These are phyloP conservation scores for Primulina huaijiensis DNA, from an alignment of 257 asterid species.

Conservation along the genomic window DNA sequence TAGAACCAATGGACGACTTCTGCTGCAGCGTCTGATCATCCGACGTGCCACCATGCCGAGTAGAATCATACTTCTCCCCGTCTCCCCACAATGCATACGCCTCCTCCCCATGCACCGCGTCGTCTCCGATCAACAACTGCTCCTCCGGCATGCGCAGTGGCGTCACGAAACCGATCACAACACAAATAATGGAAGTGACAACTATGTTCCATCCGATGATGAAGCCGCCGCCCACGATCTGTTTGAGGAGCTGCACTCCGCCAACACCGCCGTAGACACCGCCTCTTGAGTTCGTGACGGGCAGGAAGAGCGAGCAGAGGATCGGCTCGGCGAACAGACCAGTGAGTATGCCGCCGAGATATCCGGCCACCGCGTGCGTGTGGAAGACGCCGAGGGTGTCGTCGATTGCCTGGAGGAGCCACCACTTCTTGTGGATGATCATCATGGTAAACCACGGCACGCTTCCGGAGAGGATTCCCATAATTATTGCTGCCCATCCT, in stretches of 20 bases:
- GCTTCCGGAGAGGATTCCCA: slow-evolving; percentile 67
- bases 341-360: slow-evolving; percentile 56
- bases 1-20: slow-evolving; percentile 38
- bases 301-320: slow-evolving; percentile 52
- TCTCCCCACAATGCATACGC: slow-evolving; percentile 76
- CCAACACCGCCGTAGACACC: slow-evolving; percentile 57
- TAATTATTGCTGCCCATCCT: slow-evolving; percentile 67
- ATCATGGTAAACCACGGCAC: slow-evolving; percentile 75
- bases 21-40: slow-evolving; percentile 30
- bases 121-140: slow-evolving; percentile 53
- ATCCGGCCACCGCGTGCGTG: slow-evolving; percentile 70
- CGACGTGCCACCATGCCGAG: slow-evolving; percentile 40
- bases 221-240: slow-evolving; percentile 57
- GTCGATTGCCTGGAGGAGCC: slow-evolving; percentile 56
- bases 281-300: slow-evolving; percentile 60
- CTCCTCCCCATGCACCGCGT: slow-evolving; percentile 74
- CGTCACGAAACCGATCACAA: slow-evolving; percentile 32
- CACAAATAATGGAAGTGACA: slow-evolving; percentile 50
- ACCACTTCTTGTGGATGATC: slow-evolving; percentile 54
- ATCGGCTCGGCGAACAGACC: slow-evolving; percentile 60
- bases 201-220: slow-evolving; percentile 65
- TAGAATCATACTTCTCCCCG: slow-evolving; percentile 57
- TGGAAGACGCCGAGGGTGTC: slow-evolving; percentile 72
- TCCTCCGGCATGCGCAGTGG: slow-evolving; percentile 71
- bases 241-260: slow-evolving; percentile 50